Percentiles rank a stretch among this genome's conserved stretches.
These are phyloP conservation scores for Micractinium sp. DNA, from an alignment of 139 green algal species.

Conservation along the genomic window DNA sequence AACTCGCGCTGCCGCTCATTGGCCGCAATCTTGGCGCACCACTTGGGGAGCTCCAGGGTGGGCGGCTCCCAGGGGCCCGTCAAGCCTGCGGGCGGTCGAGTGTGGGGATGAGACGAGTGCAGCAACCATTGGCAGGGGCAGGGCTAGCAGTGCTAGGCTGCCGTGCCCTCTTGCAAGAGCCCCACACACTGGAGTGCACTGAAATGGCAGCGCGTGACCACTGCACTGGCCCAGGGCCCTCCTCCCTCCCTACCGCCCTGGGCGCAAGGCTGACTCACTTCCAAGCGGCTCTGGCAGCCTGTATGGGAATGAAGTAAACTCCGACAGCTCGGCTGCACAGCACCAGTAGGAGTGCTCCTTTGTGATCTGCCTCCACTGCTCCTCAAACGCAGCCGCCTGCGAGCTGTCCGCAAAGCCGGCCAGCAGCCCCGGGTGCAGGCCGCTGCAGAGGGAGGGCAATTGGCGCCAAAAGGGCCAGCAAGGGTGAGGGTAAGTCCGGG, in stretches of 20 bases:
- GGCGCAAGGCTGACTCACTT: background rate
- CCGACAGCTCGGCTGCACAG: background rate
- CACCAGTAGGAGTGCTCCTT: background rate
- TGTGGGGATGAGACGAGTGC: background rate
- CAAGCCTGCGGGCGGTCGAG: background rate
- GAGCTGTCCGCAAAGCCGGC: background rate
- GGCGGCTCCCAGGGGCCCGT: background rate
- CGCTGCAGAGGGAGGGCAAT: background rate
- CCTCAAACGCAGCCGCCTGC: background rate
- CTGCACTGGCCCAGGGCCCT: background rate
- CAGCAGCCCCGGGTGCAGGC: slow-evolving; percentile 8
- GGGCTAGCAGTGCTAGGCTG: background rate
- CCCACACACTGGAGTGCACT: background rate
- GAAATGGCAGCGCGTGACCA: background rate
- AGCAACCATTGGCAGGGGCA: background rate
- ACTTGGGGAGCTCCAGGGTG: background rate
- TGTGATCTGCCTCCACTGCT: background rate
- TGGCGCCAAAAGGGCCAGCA: too few species aligned
- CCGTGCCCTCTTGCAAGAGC: background rate
- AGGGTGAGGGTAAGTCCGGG: background rate
- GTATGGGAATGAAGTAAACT: background rate
- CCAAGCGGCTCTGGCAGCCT: background rate
- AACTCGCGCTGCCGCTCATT: background rate
- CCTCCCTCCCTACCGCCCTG: background rate
- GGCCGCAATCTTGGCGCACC: background rate